phyloP scores from a whole-genome alignment of 768 basidiomycete genomes.

The Calocybe indica region DNA sequence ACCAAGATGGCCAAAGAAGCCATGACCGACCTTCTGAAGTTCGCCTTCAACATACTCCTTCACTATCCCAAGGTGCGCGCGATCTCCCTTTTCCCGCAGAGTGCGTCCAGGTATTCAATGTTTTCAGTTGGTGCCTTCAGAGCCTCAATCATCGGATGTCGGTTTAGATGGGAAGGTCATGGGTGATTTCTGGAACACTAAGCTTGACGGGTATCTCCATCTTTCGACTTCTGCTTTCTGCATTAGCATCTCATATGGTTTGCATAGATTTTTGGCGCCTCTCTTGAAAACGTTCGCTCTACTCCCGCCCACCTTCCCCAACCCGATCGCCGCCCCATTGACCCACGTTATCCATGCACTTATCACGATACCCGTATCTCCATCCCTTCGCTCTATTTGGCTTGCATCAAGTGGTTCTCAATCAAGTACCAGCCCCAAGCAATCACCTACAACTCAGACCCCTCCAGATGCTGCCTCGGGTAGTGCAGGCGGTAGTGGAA shows the following conservation, averaged over 20 bases:
- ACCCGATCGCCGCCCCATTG: constrained; percentile 67
- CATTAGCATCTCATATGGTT: background rate
- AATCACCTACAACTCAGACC: constrained; percentile 23
- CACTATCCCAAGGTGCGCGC: constrained; percentile 72
- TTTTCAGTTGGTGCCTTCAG: constrained; percentile 35
- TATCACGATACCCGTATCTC: constrained; percentile 67
- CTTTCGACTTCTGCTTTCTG: background rate
- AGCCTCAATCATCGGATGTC: constrained; percentile 32
- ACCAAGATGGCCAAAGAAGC: constrained; percentile 62
- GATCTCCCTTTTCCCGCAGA: background rate
- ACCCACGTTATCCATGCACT: constrained; percentile 80
- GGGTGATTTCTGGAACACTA: constrained; percentile 71
- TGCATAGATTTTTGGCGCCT: constrained; percentile 57
- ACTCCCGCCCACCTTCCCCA: constrained; percentile 55
- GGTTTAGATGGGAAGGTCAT: constrained; percentile 42
- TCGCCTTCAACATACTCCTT: constrained; percentile 73
- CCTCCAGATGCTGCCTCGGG: constrained; percentile 22
- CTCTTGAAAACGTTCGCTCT: constrained; percentile 64
- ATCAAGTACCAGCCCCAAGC: constrained; percentile 29
- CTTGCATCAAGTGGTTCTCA: constrained; percentile 36
- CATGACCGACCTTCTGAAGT: constrained; percentile 77
- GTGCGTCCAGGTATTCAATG: constrained; percentile 1
- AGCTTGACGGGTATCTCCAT: constrained; percentile 59
- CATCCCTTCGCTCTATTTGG: constrained; percentile 56
- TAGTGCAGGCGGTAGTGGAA: constrained; percentile 33